phyloP scores from a whole-genome alignment of 2,329 filamentous ascomycete genomes.

The Fusarium multiceps region DNA sequence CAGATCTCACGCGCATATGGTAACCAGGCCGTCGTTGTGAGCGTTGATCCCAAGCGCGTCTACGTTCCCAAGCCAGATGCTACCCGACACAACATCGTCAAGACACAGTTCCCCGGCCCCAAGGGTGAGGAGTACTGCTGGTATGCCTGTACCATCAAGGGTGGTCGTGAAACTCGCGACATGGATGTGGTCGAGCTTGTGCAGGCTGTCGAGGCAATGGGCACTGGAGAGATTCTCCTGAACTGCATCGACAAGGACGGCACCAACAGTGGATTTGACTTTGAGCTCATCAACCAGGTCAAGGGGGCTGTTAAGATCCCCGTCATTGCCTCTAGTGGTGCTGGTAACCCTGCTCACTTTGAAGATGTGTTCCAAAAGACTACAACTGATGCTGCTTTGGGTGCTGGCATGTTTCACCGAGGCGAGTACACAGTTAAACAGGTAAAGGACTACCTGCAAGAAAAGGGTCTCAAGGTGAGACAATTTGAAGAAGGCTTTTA shows the following conservation, averaged over 20 bases:
- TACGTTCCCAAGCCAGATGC: constrained; percentile 82
- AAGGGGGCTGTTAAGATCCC: constrained; percentile 90
- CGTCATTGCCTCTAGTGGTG: constrained; percentile 94
- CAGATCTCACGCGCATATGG: constrained; percentile 94
- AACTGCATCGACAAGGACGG: constrained; percentile 99
- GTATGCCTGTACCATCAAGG: constrained; percentile 98
- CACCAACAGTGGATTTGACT: constrained; percentile 92
- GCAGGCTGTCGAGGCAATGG: constrained; percentile 94
- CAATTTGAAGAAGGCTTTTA: constrained; percentile 72
- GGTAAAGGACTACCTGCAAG: constrained; percentile 84
- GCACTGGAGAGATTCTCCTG: constrained; percentile 90
- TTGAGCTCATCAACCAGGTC: constrained; percentile 89
- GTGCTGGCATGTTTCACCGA: constrained; percentile 97
- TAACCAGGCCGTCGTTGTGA: constrained; percentile 95
- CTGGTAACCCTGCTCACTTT: constrained; percentile 89
- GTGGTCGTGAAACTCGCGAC: constrained; percentile 92
- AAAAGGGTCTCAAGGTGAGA: constrained; percentile 80
- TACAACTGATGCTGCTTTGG: constrained; percentile 88
- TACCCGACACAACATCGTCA: constrained; percentile 77
- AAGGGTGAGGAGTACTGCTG: constrained; percentile 86
- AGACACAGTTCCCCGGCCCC: constrained; percentile 76
- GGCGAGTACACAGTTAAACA: constrained; percentile 94
- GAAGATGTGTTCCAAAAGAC: constrained; percentile 89
- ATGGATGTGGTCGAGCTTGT: constrained; percentile 91
- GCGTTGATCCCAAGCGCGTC: constrained; percentile 90